Conservation (phyloP, 805 yeast species). For the Scheffersomyces ergatensis region DNA sequence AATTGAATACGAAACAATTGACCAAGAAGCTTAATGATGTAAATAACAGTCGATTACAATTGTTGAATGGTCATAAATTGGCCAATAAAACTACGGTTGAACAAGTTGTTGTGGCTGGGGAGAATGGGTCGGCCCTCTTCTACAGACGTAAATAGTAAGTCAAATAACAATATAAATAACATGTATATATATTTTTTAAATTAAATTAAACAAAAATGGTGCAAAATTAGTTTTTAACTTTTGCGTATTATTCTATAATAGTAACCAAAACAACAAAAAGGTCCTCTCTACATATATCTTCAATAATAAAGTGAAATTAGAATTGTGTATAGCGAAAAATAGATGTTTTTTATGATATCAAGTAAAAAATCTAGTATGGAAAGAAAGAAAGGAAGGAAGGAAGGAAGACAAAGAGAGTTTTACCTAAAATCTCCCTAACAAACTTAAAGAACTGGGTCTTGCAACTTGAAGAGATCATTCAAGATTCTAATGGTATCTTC, state of each 20-base stretch:
- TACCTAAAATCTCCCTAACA: no score
- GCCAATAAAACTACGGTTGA: slow-evolving; percentile 32
- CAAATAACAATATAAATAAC: no score
- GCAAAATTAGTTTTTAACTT: no score
- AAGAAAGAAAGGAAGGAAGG: not conserved
- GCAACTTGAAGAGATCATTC: slow-evolving; percentile 70
- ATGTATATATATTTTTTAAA: no score
- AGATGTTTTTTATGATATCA: no score
- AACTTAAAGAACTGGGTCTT: slow-evolving; percentile 14
- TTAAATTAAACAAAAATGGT: no score
- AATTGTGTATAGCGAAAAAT: no score
- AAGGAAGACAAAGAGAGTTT: not conserved
- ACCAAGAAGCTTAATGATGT: slow-evolving; percentile 26
- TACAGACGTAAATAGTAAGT: slow-evolving; percentile 42
- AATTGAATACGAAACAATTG: slow-evolving; percentile 6
- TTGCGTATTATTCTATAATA: no score
- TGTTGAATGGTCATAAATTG: slow-evolving; percentile 26
- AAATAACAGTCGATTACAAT: slow-evolving; percentile 43
- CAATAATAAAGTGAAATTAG: no score
- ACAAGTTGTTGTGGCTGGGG: slow-evolving; percentile 65
- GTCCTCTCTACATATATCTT: no score
- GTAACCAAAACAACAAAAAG: no score
- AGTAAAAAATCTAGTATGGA: not conserved
- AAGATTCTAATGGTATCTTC: slow-evolving; percentile 84
- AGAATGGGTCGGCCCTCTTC: slow-evolving; percentile 58